A percentile compares a stretch with the other conserved stretches of the same genome.
Evolutionary conservation across 192 early-diverging fungal genomes (phyloP).

Genomic region (Kappamyces sp.): DNA sequence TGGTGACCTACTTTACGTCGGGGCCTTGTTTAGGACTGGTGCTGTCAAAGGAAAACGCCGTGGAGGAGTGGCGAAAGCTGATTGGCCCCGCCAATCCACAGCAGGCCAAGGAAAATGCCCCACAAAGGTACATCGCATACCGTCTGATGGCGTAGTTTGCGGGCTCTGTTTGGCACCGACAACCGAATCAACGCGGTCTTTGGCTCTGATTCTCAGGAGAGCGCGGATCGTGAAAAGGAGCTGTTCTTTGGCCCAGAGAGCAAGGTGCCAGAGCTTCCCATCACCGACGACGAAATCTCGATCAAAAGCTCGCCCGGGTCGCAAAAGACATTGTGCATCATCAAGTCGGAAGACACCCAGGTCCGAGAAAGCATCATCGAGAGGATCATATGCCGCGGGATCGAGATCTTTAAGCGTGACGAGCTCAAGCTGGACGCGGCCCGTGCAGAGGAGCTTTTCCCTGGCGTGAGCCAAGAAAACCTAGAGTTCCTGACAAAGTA

Average conservation of each 20-base stretch:
- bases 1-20: slow-evolving; percentile 39
- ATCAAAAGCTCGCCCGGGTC: slow-evolving; percentile 9
- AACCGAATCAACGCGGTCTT: slow-evolving; percentile 51
- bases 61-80: slow-evolving; percentile 45
- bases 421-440: slow-evolving; percentile 32
- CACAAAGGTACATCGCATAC: slow-evolving; percentile 34
- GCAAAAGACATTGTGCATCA: slow-evolving; percentile 48
- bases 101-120: slow-evolving; percentile 37
- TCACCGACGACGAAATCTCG: slow-evolving; percentile 20
- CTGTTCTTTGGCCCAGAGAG: slow-evolving; percentile 32
- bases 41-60: slow-evolving; percentile 42
- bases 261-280: slow-evolving; percentile 23
- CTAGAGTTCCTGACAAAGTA: slow-evolving; percentile 35
- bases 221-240: slow-evolving; percentile 38
- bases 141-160: slow-evolving; percentile 25
- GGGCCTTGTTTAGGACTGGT: slow-evolving; percentile 47
- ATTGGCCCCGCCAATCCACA: slow-evolving; percentile 47
- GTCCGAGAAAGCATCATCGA: slow-evolving; percentile 46
- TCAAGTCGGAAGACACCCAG: slow-evolving; percentile 42
- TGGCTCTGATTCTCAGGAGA: slow-evolving; percentile 38
- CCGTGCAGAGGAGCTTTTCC: slow-evolving; percentile 34
- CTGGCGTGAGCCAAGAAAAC: slow-evolving; percentile 30
- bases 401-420: slow-evolving; percentile 44
- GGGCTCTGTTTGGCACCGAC: slow-evolving; percentile 50
- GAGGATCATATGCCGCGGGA: slow-evolving; percentile 41